Percentiles rank a stretch among this genome's conserved stretches.
Evolutionary conservation across 495 filamentous ascomycete genomes (phyloP).

Genomic region (Neurospora sp.): DNA sequence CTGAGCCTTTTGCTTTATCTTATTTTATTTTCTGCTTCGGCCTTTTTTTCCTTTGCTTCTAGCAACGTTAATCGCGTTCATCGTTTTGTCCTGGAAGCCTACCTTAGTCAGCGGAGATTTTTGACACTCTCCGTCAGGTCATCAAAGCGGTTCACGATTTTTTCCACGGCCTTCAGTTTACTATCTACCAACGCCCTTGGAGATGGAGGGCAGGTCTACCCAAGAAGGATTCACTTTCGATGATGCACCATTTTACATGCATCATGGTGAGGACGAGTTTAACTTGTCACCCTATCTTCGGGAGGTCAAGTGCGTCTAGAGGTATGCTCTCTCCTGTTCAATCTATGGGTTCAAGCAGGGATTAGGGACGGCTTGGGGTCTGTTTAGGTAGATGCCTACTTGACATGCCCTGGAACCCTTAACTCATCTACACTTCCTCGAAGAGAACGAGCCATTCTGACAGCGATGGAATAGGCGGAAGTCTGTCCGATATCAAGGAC

Average conservation of each 20-base stretch:
- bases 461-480: too few species aligned
- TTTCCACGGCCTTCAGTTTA: not conserved
- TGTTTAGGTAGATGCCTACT: too few species aligned
- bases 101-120: not conserved
- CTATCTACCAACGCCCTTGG: not conserved
- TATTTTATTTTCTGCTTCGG: too few species aligned
- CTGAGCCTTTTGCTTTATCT: not conserved
- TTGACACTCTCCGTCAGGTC: not conserved
- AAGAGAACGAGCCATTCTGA: too few species aligned
- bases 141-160: not conserved
- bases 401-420: too few species aligned
- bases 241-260: not conserved
- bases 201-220: not conserved
- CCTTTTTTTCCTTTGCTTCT: not conserved
- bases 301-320: not conserved
- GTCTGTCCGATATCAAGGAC: too few species aligned
- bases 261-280: not conserved
- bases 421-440: too few species aligned
- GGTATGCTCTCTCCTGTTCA: not conserved
- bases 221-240: fast-evolving
- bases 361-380: too few species aligned
- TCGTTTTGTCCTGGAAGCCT: not conserved
- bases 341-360: not conserved
- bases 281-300: not conserved
- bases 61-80: not conserved